Evolutionary conservation across 495 filamentous ascomycete species (phyloP).

Genomic region (Lepraria neglecta): DNA sequence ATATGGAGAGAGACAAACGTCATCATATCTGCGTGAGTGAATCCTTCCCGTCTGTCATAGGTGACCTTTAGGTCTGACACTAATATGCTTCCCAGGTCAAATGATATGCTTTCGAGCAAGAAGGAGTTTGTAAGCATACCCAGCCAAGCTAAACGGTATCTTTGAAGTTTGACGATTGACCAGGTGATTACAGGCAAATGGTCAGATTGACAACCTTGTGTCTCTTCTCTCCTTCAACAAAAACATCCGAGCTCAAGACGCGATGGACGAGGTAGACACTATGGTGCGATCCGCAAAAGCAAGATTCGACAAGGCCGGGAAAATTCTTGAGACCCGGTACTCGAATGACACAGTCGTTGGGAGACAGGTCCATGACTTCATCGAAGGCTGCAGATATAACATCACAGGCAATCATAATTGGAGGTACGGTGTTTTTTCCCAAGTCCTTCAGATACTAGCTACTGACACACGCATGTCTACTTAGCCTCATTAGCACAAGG

Average conservation of each 20-base stretch:
- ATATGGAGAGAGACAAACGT: conserved; percentile 10
- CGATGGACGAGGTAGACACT: neutral
- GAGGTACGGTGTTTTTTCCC: neutral
- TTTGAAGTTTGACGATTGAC: neutral
- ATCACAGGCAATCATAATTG: conserved; percentile 5
- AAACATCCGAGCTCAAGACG: neutral
- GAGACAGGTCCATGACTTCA: neutral
- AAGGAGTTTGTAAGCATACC: conserved; percentile 9
- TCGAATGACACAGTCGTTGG: neutral
- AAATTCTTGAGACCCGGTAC: neutral
- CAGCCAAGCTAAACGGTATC: neutral
- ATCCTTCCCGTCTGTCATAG: neutral
- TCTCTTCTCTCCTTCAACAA: neutral
- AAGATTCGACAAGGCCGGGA: neutral
- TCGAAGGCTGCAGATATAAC: neutral
- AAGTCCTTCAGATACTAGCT: neutral
- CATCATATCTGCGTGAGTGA: neutral
- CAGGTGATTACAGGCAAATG: neutral
- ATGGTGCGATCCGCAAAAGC: neutral
- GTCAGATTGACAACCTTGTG: conserved; percentile 1
- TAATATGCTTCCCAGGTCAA: neutral
- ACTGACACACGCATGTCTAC: neutral
- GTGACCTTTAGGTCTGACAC: neutral
- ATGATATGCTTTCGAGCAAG: conserved; percentile 3
- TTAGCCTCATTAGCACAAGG: neutral